Percentiles rank a stretch among this genome's conserved stretches.
phyloP scores from a whole-genome alignment of 805 yeast species.

The Spathaspora gorwiae region DNA sequence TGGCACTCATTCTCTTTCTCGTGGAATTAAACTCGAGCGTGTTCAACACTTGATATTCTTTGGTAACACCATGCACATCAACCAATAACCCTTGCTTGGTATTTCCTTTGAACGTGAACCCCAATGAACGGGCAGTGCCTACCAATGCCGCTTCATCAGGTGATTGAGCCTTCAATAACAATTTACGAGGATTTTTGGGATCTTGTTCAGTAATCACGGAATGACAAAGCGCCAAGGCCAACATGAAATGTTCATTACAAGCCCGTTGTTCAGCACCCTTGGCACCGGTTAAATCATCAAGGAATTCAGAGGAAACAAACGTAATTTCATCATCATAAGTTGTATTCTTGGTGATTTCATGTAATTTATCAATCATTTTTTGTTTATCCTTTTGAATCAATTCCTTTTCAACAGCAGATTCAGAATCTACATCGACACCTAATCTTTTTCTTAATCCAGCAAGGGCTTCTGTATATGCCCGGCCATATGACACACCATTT shows the following conservation, averaged over 20 bases:
- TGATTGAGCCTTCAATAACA: slow-evolving; percentile 68
- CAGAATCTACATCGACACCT: slow-evolving; percentile 70
- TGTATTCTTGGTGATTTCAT: slow-evolving; percentile 9
- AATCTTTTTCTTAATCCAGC: slow-evolving; percentile 75
- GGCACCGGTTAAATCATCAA: slow-evolving; percentile 53
- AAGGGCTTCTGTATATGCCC: slow-evolving; percentile 79
- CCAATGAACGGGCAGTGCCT: slow-evolving; percentile 74
- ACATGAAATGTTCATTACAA: slow-evolving; percentile 69
- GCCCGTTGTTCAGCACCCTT: slow-evolving; percentile 50
- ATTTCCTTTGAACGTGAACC: slow-evolving; percentile 60
- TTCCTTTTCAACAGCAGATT: slow-evolving; percentile 46
- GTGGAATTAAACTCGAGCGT: slow-evolving; percentile 77
- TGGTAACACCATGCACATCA: slow-evolving; percentile 63
- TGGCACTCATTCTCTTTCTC: slow-evolving; percentile 84
- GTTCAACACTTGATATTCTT: slow-evolving; percentile 69
- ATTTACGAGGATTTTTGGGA: slow-evolving; percentile 51
- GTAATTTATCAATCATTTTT: slow-evolving; percentile 47
- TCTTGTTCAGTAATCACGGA: slow-evolving; percentile 70
- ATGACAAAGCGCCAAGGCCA: slow-evolving; percentile 73
- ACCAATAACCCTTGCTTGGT: slow-evolving; percentile 66
- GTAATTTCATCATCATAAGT: slow-evolving; percentile 59
- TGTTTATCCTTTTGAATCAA: slow-evolving; percentile 54
- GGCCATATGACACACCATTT: slow-evolving; percentile 67
- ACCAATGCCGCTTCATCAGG: slow-evolving; percentile 88
- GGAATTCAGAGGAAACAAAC: slow-evolving; percentile 64